Percentiles rank a stretch among this genome's conserved stretches.
These are phyloP conservation scores for Excoecaria agallocha DNA, from an alignment of 345 rosid genomes.

Conservation along the genomic window DNA sequence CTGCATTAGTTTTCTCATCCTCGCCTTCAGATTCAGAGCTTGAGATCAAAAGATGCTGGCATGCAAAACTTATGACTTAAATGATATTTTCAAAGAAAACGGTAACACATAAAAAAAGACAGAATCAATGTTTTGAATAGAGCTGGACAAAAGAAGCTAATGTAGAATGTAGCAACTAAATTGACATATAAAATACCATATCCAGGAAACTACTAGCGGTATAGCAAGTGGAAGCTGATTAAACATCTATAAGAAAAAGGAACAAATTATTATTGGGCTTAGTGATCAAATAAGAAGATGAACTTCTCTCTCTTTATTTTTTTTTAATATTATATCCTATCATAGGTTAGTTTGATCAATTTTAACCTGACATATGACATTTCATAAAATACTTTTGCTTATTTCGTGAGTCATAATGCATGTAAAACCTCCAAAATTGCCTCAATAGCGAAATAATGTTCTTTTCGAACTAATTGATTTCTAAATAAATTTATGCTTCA, in stretches of 20 bases:
- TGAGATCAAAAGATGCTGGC: conserved; percentile 43
- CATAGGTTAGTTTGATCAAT: too few species aligned
- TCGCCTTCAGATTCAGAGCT: conserved; percentile 64
- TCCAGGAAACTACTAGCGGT: not conserved
- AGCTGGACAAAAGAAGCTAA: not conserved
- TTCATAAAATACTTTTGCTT: too few species aligned
- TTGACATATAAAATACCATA: not conserved
- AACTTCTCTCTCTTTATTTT: too few species aligned
- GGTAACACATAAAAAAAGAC: not conserved
- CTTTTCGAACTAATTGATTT: too few species aligned
- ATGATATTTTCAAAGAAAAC: not conserved
- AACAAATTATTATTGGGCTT: not conserved
- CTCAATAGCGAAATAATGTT: too few species aligned
- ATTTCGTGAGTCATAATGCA: too few species aligned
- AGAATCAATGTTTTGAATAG: conserved; percentile 6
- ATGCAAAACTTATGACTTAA: conserved; percentile 21
- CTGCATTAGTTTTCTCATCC: conserved; percentile 27
- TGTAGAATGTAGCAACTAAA: not conserved
- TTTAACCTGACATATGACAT: too few species aligned
- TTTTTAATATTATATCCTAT: too few species aligned
- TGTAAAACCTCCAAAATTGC: too few species aligned
- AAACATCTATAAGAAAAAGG: not conserved
- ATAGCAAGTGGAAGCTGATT: not conserved
- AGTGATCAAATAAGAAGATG: too few species aligned
- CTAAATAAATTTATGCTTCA: too few species aligned